phyloP scores from a whole-genome alignment of 164 flowering plant genomes.

The Sextonia rubra region DNA sequence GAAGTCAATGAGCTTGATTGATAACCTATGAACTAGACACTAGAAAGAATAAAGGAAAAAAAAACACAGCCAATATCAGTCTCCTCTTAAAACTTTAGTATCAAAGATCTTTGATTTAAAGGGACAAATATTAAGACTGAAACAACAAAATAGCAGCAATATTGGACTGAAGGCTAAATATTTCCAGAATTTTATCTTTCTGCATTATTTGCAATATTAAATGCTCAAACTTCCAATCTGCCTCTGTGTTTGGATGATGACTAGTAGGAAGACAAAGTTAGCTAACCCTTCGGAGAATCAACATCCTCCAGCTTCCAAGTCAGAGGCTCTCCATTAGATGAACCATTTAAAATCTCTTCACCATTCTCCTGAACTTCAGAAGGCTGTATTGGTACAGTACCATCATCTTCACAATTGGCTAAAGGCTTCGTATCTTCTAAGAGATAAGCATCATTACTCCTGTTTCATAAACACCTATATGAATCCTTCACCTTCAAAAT shows the following conservation, averaged over 20 bases:
- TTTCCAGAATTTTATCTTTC: too few species aligned
- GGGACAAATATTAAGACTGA: too few species aligned
- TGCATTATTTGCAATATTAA: too few species aligned
- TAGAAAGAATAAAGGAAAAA: background rate
- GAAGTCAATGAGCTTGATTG: background rate
- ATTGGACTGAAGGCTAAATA: too few species aligned
- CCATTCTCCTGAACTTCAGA: conserved; percentile 29
- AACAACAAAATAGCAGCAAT: too few species aligned
- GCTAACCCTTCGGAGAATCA: conserved; percentile 80
- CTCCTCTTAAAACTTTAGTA: too few species aligned
- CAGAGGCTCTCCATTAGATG: conserved; percentile 29
- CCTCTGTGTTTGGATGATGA: too few species aligned
- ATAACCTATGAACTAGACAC: background rate
- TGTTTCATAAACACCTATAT: conserved; percentile 17
- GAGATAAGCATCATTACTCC: conserved; percentile 31
- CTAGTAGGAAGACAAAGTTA: background rate
- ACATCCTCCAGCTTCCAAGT: conserved; percentile 53
- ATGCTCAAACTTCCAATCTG: too few species aligned
- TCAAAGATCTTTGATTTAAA: too few species aligned
- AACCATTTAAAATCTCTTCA: conserved; percentile 26
- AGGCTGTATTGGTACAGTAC: conserved; percentile 12
- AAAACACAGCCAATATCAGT: too few species aligned
- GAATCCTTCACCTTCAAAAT: background rate
- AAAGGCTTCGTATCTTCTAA: conserved; percentile 29
- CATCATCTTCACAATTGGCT: conserved; percentile 29